phyloP scores from a whole-genome alignment of 805 yeast genomes.

The Yarrowia sp. region DNA sequence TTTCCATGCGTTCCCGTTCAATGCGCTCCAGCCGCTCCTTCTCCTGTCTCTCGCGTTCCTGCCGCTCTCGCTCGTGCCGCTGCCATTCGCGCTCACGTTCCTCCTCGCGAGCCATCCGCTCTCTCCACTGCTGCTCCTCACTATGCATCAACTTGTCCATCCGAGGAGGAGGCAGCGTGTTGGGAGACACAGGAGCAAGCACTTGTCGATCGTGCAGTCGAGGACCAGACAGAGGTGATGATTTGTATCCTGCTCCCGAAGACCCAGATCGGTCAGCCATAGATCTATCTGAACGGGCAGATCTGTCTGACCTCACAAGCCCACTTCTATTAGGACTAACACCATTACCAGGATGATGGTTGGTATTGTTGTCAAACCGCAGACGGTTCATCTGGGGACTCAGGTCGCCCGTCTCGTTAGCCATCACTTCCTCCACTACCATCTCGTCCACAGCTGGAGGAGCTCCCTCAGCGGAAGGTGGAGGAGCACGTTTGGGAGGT shows the following conservation, averaged over 20 bases:
- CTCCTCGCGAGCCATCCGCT: constrained; percentile 22
- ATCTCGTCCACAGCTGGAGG: background rate
- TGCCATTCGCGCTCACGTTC: constrained; percentile 12
- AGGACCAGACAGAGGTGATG: constrained; percentile 28
- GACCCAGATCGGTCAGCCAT: constrained; percentile 25
- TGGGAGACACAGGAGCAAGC: constrained; percentile 18
- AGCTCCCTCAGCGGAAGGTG: constrained; percentile 10
- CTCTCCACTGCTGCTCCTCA: constrained; percentile 33
- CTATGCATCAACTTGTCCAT: constrained; percentile 20
- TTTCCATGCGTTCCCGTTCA: constrained; percentile 23
- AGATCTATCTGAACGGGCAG: constrained; percentile 22
- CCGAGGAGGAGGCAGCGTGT: constrained; percentile 26
- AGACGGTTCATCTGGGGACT: constrained; percentile 34
- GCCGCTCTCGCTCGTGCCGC: constrained; percentile 6
- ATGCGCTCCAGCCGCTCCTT: constrained; percentile 8
- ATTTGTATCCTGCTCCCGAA: constrained; percentile 14
- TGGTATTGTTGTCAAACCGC: background rate
- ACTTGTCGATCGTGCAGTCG: constrained; percentile 20
- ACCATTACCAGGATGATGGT: background rate
- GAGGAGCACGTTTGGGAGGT: constrained; percentile 39
- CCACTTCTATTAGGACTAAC: constrained; percentile 33
- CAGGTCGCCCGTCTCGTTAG: constrained; percentile 14
- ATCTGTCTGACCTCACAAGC: constrained; percentile 13
- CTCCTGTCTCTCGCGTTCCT: constrained; percentile 25
- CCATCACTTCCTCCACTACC: background rate